Evolutionary conservation across 2,329 filamentous ascomycete species (phyloP).

Genomic region (Amylocarpus encephaloides): DNA sequence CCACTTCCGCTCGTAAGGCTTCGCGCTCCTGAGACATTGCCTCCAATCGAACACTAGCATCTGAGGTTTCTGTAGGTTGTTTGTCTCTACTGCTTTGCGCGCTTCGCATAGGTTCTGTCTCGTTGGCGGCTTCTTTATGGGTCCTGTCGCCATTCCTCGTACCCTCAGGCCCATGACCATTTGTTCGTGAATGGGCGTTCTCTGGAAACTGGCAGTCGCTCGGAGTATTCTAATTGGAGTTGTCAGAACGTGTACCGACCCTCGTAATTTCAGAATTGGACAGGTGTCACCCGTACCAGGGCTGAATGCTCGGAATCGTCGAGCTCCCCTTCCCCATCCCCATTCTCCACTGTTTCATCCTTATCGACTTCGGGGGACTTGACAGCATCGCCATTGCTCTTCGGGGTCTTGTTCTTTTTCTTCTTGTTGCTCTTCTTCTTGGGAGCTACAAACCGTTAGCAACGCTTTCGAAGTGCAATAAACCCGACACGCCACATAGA

Average conservation of each 20-base stretch:
- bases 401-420: slow-evolving; percentile 41
- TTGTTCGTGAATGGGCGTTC: slow-evolving; percentile 19
- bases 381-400: slow-evolving; percentile 32
- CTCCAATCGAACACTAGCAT: slow-evolving; percentile 40
- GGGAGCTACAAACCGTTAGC: slow-evolving; percentile 33
- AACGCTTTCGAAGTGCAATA: slow-evolving; percentile 10
- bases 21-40: slow-evolving; percentile 77
- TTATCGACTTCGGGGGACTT: slow-evolving; percentile 29
- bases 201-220: slow-evolving; percentile 23
- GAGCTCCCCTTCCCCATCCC: slow-evolving; percentile 35
- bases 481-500: slow-evolving; percentile 1
- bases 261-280: slow-evolving; percentile 21
- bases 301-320: slow-evolving; percentile 35
- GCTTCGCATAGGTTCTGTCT: background rate
- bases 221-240: slow-evolving; percentile 25
- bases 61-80: slow-evolving; percentile 21
- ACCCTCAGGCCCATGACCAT: slow-evolving; percentile 24
- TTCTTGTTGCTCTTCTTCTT: slow-evolving; percentile 54
- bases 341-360: slow-evolving; percentile 35
- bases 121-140: slow-evolving; percentile 6
- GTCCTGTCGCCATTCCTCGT: slow-evolving; percentile 23
- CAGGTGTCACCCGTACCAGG: slow-evolving; percentile 33
- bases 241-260: slow-evolving; percentile 21
- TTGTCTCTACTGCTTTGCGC: slow-evolving; percentile 14
- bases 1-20: slow-evolving; percentile 72